These are phyloP conservation scores for Penicillium desertorum DNA, from an alignment of 495 filamentous ascomycete genomes.

Conservation along the genomic window DNA sequence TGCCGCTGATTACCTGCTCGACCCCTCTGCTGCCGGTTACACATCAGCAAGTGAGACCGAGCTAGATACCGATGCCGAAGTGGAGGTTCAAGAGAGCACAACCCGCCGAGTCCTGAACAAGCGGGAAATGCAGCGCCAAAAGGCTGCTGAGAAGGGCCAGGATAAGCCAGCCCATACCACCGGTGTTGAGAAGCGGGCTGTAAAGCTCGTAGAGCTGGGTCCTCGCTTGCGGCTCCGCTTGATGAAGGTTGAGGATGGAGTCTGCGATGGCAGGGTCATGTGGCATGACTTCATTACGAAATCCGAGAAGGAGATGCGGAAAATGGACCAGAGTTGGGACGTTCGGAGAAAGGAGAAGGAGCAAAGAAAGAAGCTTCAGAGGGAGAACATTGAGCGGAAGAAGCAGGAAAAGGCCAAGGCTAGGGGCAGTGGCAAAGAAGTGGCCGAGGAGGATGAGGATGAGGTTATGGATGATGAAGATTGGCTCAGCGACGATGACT, in stretches of 20 bases:
- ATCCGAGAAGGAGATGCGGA: conserved; percentile 69
- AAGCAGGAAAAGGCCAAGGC: conserved; percentile 58
- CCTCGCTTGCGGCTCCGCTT: conserved; percentile 86
- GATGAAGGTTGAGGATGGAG: conserved; percentile 93
- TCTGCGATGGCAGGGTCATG: conserved; percentile 89
- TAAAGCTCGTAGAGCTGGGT: conserved; percentile 89
- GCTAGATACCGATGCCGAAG: conserved; percentile 89
- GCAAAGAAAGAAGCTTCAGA: conserved; percentile 73
- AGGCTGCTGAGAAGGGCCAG: conserved; percentile 42
- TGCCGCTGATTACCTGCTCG: conserved; percentile 92
- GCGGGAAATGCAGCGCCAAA: conserved; percentile 55
- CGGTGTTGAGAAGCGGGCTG: conserved; percentile 74
- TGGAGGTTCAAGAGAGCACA: conserved; percentile 78
- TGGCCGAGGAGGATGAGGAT: conserved; percentile 53
- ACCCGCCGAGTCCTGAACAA: conserved; percentile 70
- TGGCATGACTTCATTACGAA: conserved; percentile 96
- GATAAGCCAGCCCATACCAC: conserved; percentile 35
- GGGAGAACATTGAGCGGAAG: conserved; percentile 85
- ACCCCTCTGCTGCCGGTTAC: conserved; percentile 82
- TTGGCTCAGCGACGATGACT: conserved; percentile 61
- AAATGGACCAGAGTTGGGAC: conserved; percentile 79
- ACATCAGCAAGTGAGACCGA: conserved; percentile 91
- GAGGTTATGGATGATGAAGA: conserved; percentile 58
- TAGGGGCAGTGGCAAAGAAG: conserved; percentile 42
- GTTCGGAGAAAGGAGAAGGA: conserved; percentile 76